Evolutionary conservation across 2,329 filamentous ascomycete genomes (phyloP), one percentile per base, ranked within the genome.

Genomic region (Huntiella moniliformis): DNA sequence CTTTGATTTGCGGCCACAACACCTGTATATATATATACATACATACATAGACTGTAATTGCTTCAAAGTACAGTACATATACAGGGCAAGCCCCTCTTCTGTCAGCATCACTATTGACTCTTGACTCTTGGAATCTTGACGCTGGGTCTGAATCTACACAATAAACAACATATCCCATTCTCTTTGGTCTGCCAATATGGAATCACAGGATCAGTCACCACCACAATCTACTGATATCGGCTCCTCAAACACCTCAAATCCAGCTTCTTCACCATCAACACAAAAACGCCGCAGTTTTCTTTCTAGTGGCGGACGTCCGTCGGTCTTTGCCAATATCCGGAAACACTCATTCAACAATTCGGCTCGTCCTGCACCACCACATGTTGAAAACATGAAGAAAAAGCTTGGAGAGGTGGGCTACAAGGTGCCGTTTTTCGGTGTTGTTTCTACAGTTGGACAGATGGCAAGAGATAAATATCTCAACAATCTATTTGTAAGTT

Each of bases 401-500:
- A 17, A 22, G 11, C 17, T 49, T 5, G 47, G 46, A 11, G 37
- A 28, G 18, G 46, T 49, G n/a, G 40, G 43, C 34, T 40, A 46
- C 44, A 46, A 44, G 35, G 35, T 40, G 2, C 47, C 47, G 8
- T 49, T 49, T 36, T 35, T 49, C 8, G 47, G 47, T 17, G 47
- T 49, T 35, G 47, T 49, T 7, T 49, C 47, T n/a, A 49, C 47
- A 8, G 42, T 46, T 28, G 47, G 47, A 6, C 43, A 46, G 8
- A 36, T 28, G 4, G 18, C 34, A 12, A 38, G 47, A 11, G 47
- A 49, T 31, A 43, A 35, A 16, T 49, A 46, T 39, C 39, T 49
- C 10, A 34, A 46, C 18, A 39, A 39, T 12, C 16, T 49, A 28
- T 49, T 49, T 49, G 47, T 49, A 42, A 49, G 47, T 49, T 13